Conservation (phyloP, 345 rosid genomes). For the Leavenworthia alabamica region DNA sequence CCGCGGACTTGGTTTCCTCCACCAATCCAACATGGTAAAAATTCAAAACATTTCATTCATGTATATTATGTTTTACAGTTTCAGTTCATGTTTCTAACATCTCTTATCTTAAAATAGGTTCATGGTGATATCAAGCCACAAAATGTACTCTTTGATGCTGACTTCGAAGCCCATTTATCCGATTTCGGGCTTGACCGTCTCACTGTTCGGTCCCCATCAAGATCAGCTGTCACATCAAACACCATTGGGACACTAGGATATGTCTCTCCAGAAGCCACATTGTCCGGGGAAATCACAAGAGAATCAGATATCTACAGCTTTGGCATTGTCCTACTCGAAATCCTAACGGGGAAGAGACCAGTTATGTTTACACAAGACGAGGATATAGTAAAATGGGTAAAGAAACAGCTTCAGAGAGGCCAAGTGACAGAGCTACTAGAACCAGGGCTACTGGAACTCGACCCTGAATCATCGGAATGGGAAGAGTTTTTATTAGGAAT, state of each 20-base stretch:
- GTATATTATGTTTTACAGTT: neutral
- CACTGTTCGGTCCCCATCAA: conserved; percentile 41
- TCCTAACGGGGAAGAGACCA: conserved; percentile 81
- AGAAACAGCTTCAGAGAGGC: conserved; percentile 83
- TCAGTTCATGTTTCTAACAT: neutral
- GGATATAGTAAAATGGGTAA: conserved; percentile 97
- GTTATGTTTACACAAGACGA: conserved; percentile 94
- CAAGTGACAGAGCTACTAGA: conserved; percentile 78
- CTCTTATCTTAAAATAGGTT: conserved; percentile 16
- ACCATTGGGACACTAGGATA: conserved; percentile 76
- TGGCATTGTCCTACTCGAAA: conserved; percentile 83
- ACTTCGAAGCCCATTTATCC: conserved; percentile 90
- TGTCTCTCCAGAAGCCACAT: conserved; percentile 64
- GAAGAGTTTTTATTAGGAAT: conserved; percentile 91
- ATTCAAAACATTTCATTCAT: neutral
- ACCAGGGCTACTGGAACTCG: conserved; percentile 86
- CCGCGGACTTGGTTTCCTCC: conserved; percentile 80
- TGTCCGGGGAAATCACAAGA: conserved; percentile 53
- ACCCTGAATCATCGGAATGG: conserved; percentile 98
- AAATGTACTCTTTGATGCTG: conserved; percentile 85
- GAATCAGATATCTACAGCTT: conserved; percentile 90
- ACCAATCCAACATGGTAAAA: conserved; percentile 46
- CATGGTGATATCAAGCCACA: conserved; percentile 95
- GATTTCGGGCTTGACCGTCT: conserved; percentile 79
- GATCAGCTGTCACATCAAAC: conserved; percentile 55